Evolutionary conservation across 441 rosid genomes (phyloP).

Genomic region (Dalechampia spathulata): DNA sequence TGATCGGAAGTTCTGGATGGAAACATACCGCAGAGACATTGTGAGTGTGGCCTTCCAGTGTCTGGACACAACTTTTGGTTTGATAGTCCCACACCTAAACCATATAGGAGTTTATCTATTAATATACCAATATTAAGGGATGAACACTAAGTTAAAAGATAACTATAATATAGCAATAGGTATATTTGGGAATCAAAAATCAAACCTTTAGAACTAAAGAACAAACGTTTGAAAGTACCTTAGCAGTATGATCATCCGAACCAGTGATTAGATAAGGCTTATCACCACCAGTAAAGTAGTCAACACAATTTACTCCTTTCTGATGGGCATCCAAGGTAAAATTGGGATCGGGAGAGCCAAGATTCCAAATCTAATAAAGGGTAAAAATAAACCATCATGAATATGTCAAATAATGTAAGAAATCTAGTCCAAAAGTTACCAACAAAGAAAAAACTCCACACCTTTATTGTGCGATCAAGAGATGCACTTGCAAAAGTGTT

Average conservation of each 20-base stretch:
- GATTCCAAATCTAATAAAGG: conserved; percentile 86
- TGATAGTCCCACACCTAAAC: conserved; percentile 88
- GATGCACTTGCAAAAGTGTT: conserved; percentile 82
- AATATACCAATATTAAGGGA: conserved; percentile 9
- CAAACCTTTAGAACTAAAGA: neutral
- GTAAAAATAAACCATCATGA: conserved; percentile 9
- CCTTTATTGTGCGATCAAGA: conserved; percentile 80
- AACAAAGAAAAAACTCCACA: conserved; percentile 18
- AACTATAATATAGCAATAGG: neutral
- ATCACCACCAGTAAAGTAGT: conserved; percentile 86
- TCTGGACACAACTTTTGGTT: conserved; percentile 71
- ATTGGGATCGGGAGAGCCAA: conserved; percentile 92
- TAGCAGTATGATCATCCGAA: conserved; percentile 96
- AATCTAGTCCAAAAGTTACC: neutral
- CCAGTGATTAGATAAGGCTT: conserved; percentile 90
- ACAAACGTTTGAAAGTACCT: conserved; percentile 46
- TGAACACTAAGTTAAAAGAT: conserved; percentile 1
- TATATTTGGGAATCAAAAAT: too few species aligned
- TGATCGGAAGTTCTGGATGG: conserved; percentile 79
- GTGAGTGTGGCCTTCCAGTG: conserved; percentile 78
- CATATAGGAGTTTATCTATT: conserved; percentile 8
- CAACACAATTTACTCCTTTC: conserved; percentile 92
- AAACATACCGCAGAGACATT: conserved; percentile 75
- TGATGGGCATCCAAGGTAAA: conserved; percentile 89
- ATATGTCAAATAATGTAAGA: conserved; percentile 4